Base-by-base conservation (phyloP, 768 basidiomycete species). In the Boletus sp. region DNA sequence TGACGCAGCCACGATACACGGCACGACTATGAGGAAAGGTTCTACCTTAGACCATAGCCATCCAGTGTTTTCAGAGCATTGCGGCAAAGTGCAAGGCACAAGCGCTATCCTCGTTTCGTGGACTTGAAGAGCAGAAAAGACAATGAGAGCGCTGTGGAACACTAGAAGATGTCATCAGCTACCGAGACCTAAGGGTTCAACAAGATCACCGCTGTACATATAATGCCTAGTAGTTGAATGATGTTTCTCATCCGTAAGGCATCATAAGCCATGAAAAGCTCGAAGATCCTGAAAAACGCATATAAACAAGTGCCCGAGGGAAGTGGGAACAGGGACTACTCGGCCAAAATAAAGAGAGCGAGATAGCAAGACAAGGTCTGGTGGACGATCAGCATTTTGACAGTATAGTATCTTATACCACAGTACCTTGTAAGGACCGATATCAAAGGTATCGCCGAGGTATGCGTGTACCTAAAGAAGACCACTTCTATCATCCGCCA, bases 331-430 rank as follows among this genome's bases (percentile, higher is more conserved):
- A 48, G 37, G 35, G 71, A 81, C 47, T 66, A 91, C 90, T 89
- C 90, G 53, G 88, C 91, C 10, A 93, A 75, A 25, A 85, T 84
- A 68, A 92, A 93, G 7, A 93, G 75, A 4, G 88, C 88, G 6
- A 93, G 82, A 68, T 92, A 93, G 70, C 90, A 92, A 57, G 90
- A 85, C 50, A 92, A 68, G 13, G 90, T 92, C 86, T 90, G 6
- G 48, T 14, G 39, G 47, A 19, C 49, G 17, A 34, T 69, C 56
- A 58, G 54, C 49, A 41, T 53, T 44, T 50, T 53, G 34, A 59
- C 8, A 33, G n/a, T 4, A 30, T 8, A 5, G 30, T 34, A 34
- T 37, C 42, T 50, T 17, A 43, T 32, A 30, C 14, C 17, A 32
- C 40, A 21, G 15, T 57, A 82, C 87, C 73, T 85, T 87, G 72